Conservation (phyloP, 2,329 filamentous ascomycete species). For the Periconia macrospinosa region DNA sequence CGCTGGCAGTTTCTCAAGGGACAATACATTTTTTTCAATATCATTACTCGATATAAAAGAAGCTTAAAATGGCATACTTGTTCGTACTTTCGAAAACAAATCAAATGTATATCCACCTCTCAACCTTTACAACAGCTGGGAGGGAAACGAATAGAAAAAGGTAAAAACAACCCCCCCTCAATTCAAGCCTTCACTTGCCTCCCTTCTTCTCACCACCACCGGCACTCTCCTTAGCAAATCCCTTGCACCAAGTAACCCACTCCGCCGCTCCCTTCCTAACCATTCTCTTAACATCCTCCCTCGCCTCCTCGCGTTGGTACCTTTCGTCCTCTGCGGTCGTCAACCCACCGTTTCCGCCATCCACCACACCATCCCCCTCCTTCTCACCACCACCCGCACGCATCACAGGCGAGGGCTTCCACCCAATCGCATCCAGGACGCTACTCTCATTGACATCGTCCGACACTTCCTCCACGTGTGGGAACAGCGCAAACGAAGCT, state of each 20-base stretch:
- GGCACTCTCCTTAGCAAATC: neutral
- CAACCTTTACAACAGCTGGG: too few species aligned
- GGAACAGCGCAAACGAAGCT: slow-evolving; percentile 39
- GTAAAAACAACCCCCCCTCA: too few species aligned
- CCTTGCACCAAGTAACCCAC: slow-evolving; percentile 30
- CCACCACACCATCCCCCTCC: slow-evolving; percentile 39
- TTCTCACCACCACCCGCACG: slow-evolving; percentile 6
- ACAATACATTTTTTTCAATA: too few species aligned
- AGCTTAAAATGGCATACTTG: too few species aligned
- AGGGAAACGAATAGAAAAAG: too few species aligned
- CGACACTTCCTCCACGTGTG: slow-evolving; percentile 19
- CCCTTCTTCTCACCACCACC: neutral
- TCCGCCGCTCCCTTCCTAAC: slow-evolving; percentile 46
- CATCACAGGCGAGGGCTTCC: slow-evolving; percentile 37
- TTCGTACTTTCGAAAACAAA: too few species aligned
- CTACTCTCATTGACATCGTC: slow-evolving; percentile 40
- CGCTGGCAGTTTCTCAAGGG: too few species aligned
- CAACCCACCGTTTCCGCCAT: slow-evolving; percentile 19
- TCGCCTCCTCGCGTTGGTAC: slow-evolving; percentile 47
- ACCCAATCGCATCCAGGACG: slow-evolving; percentile 48
- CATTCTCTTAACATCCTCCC: slow-evolving; percentile 44
- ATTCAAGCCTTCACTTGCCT: too few species aligned
- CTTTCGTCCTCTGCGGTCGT: slow-evolving; percentile 42
- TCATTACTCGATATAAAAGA: too few species aligned
- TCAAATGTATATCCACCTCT: too few species aligned